Evolutionary conservation across 2,329 filamentous ascomycete species (phyloP).

Genomic region (Paraconiothyrium brasiliense): DNA sequence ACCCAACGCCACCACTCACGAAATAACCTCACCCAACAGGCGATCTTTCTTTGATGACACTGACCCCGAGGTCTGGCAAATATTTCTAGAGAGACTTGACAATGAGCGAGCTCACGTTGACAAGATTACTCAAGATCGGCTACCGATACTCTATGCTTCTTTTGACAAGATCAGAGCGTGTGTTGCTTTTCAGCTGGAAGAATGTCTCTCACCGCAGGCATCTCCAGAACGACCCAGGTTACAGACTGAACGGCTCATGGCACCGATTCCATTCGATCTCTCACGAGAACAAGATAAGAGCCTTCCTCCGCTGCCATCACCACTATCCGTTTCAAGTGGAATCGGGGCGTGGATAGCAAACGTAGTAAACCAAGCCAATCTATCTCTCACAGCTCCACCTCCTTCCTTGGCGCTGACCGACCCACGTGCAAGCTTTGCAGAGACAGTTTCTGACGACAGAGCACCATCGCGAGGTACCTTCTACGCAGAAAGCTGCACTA

Average conservation of each 20-base stretch:
- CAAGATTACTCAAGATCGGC: conserved; percentile 12
- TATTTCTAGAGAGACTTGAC: conserved; percentile 14
- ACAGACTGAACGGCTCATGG: conserved; percentile 36
- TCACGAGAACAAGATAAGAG: conserved; percentile 15
- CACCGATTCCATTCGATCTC: conserved; percentile 11
- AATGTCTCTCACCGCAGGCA: conserved; percentile 1
- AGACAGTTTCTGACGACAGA: conserved; percentile 15
- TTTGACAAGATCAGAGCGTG: conserved; percentile 20
- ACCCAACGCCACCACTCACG: background rate
- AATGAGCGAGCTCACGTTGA: conserved; percentile 17
- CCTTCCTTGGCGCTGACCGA: conserved; percentile 15
- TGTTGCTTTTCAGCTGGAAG: conserved; percentile 14
- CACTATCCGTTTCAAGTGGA: conserved; percentile 23
- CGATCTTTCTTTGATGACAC: conserved; percentile 9
- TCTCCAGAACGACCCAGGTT: conserved; percentile 13
- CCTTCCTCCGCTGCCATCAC: conserved; percentile 20
- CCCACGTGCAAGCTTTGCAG: conserved; percentile 26
- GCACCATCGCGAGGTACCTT: conserved; percentile 38
- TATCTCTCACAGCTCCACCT: conserved; percentile 10
- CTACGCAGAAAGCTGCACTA: conserved; percentile 38
- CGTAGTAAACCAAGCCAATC: conserved; percentile 30
- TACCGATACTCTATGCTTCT: conserved; percentile 12
- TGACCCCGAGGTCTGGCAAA: conserved; percentile 11
- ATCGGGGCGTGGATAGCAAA: conserved; percentile 44
- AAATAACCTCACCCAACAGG: conserved; percentile 14